These are phyloP conservation scores for Chytriomyces sp. DNA, from an alignment of 192 early-diverging fungal genomes.

Conservation along the genomic window DNA sequence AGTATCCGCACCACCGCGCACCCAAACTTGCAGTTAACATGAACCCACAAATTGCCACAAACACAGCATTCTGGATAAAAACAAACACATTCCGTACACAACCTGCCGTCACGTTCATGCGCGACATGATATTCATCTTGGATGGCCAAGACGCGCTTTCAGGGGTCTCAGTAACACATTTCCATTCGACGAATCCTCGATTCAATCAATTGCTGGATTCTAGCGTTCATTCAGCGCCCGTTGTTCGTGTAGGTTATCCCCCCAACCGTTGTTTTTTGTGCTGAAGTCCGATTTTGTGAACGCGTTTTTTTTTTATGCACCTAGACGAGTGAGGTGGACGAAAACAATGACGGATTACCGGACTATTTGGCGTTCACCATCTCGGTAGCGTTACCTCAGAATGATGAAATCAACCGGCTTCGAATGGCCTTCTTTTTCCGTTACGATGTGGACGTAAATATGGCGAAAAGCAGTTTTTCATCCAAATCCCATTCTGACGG, in stretches of 20 bases:
- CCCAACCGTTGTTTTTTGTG: too few species aligned
- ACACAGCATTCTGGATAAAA: constrained; percentile 50
- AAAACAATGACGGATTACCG: constrained; percentile 42
- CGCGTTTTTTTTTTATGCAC: not conserved
- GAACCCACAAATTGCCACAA: not conserved
- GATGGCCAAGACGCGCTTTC: constrained; percentile 26
- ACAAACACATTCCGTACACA: constrained; percentile 40
- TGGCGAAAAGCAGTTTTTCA: not conserved
- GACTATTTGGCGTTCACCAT: constrained; percentile 43
- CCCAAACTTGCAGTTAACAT: not conserved
- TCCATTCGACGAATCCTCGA: constrained; percentile 37
- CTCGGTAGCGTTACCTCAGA: constrained; percentile 29
- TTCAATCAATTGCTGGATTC: constrained; percentile 35
- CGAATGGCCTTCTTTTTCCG: constrained; percentile 42
- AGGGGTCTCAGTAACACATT: constrained; percentile 12
- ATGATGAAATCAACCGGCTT: constrained; percentile 32
- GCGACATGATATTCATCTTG: constrained; percentile 34
- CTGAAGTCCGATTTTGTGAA: not conserved
- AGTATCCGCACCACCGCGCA: not conserved
- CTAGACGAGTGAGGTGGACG: constrained; percentile 45
- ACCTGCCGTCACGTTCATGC: constrained; percentile 42
- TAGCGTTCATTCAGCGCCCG: constrained; percentile 24
- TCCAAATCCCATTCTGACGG: constrained; percentile 17
- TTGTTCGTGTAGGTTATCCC: constrained; percentile 27
- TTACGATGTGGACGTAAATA: constrained; percentile 32